Evolutionary conservation across 2,329 filamentous ascomycete species (phyloP).

Genomic region (Pseudovirgaria hyperparasitica): DNA sequence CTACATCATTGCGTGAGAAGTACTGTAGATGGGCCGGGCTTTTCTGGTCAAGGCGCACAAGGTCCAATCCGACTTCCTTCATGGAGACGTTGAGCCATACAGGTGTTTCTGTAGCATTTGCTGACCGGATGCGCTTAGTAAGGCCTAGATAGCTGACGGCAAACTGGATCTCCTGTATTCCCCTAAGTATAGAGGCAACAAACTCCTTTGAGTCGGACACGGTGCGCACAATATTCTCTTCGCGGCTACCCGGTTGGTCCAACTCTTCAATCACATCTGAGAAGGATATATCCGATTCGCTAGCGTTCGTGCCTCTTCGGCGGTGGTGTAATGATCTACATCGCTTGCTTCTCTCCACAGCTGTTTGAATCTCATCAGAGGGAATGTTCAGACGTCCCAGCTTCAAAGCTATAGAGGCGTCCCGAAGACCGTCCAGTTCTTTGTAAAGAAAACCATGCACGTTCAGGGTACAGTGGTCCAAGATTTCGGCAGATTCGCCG

Average conservation of each 20-base stretch:
- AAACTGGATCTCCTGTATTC: constrained; percentile 93
- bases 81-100: constrained; percentile 79
- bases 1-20: constrained; percentile 82
- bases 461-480: constrained; percentile 81
- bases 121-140: constrained; percentile 62
- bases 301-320: constrained; percentile 11
- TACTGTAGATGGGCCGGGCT: constrained; percentile 98
- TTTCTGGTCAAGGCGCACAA: constrained; percentile 81
- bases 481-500: constrained; percentile 68
- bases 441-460: constrained; percentile 84
- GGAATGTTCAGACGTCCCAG: constrained; percentile 82
- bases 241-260: constrained; percentile 51
- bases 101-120: constrained; percentile 54
- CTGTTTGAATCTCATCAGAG: constrained; percentile 68
- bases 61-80: constrained; percentile 90
- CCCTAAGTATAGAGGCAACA: constrained; percentile 74
- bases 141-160: constrained; percentile 83
- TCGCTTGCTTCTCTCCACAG: constrained; percentile 41
- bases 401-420: constrained; percentile 83
- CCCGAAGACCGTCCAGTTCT: constrained; percentile 72
- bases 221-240: constrained; percentile 61
- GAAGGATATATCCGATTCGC: constrained; percentile 48
- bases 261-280: constrained; percentile 64
- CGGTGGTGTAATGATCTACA: constrained; percentile 20
- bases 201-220: constrained; percentile 92